phyloP scores from a whole-genome alignment of 768 basidiomycete species.

The Collybiopsis confluens region DNA sequence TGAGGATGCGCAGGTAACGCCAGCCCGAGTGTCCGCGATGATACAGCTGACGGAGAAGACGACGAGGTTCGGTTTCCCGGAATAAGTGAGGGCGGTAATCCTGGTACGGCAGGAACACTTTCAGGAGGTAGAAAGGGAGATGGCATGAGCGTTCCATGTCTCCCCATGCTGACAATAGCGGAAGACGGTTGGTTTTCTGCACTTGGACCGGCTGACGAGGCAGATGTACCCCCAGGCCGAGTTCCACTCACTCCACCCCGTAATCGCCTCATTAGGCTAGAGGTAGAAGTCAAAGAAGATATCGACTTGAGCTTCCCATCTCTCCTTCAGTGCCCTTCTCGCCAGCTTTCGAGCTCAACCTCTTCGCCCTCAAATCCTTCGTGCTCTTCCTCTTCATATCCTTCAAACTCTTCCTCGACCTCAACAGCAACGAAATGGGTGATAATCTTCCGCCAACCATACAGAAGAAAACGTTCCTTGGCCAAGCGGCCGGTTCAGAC shows the following conservation, averaged over 20 bases:
- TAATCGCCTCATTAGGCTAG: slow-evolving; percentile 12
- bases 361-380: neutral
- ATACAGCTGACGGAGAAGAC: neutral
- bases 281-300: slow-evolving; percentile 5
- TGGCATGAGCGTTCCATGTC: slow-evolving; percentile 5
- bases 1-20: neutral
- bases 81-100: slow-evolving; percentile 2
- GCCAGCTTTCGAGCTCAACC: too few relatives aligned
- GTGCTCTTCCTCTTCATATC: slow-evolving; percentile 26
- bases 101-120: too few relatives aligned
- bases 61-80: neutral
- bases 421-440: slow-evolving; percentile 37
- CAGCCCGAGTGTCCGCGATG: neutral
- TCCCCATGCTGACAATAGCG: neutral
- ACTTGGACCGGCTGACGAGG: neutral
- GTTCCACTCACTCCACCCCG: slow-evolving; percentile 13
- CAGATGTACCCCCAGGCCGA: slow-evolving; percentile 5
- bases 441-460: slow-evolving; percentile 64
- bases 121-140: too few relatives aligned
- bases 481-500: slow-evolving; percentile 54
- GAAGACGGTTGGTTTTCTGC: neutral
- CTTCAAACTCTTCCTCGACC: slow-evolving; percentile 36
- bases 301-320: neutral
- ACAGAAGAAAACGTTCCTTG: slow-evolving; percentile 74
- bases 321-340: slow-evolving; percentile 11